phyloP scores from a whole-genome alignment of 2,329 filamentous ascomycete species.

The Claviceps citrina region DNA sequence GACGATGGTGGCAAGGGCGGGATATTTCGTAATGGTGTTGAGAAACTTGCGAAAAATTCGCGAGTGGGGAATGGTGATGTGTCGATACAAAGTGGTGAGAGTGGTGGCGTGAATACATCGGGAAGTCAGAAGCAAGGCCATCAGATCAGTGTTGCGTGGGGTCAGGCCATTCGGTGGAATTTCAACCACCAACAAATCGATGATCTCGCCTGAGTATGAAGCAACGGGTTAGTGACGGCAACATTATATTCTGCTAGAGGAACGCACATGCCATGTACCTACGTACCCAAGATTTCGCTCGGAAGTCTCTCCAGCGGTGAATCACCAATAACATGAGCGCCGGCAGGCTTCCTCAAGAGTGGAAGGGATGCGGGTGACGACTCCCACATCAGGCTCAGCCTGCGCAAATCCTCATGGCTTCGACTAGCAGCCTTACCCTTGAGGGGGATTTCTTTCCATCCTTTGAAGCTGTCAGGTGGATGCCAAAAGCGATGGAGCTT shows the following conservation, averaged over 20 bases:
- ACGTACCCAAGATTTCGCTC: slow-evolving; percentile 54
- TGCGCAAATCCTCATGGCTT: slow-evolving; percentile 45
- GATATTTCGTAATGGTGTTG: slow-evolving; percentile 49
- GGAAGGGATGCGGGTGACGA: slow-evolving; percentile 20
- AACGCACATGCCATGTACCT: background rate
- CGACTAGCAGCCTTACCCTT: slow-evolving; percentile 43
- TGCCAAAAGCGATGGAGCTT: slow-evolving; percentile 43
- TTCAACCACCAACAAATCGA: slow-evolving; percentile 59
- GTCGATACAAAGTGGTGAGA: slow-evolving; percentile 58
- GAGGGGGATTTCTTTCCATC: slow-evolving; percentile 48
- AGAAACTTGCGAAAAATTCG: slow-evolving; percentile 72
- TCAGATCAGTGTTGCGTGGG: slow-evolving; percentile 62
- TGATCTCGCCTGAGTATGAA: slow-evolving; percentile 44
- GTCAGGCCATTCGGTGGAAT: slow-evolving; percentile 57
- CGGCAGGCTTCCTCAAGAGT: slow-evolving; percentile 16
- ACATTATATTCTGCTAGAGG: background rate
- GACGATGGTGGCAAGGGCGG: slow-evolving; percentile 57
- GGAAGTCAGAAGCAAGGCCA: slow-evolving; percentile 64
- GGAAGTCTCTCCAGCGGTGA: slow-evolving; percentile 53
- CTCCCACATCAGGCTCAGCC: slow-evolving; percentile 40
- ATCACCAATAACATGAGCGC: slow-evolving; percentile 26
- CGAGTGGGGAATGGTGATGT: slow-evolving; percentile 72
- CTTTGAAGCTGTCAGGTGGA: slow-evolving; percentile 41
- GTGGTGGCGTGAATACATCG: slow-evolving; percentile 57
- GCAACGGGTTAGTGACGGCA: slow-evolving; percentile 2